phyloP scores from a whole-genome alignment of 805 yeast genomes.

The Cyberlindnera meyerae region DNA sequence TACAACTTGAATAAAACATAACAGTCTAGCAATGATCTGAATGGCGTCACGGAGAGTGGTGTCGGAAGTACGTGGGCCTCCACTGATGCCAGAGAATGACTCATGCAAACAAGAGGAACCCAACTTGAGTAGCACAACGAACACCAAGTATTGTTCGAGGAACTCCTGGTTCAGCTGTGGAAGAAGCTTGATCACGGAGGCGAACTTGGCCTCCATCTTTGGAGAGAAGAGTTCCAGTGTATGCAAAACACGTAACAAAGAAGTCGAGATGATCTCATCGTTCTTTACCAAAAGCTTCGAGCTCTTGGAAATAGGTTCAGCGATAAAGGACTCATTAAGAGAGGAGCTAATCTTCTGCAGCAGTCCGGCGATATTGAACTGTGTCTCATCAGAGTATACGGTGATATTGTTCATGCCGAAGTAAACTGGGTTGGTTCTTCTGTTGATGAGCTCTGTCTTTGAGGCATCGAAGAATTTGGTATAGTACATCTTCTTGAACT shows the following conservation, averaged over 20 bases:
- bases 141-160: slow-evolving; percentile 39
- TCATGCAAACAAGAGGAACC: slow-evolving; percentile 35
- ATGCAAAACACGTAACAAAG: slow-evolving; percentile 47
- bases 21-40: slow-evolving; percentile 43
- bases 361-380: slow-evolving; percentile 28
- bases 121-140: slow-evolving; percentile 43
- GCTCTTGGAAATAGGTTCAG: slow-evolving; percentile 13
- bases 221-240: slow-evolving; percentile 42
- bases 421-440: slow-evolving; percentile 50
- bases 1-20: slow-evolving; percentile 40
- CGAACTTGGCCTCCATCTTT: slow-evolving; percentile 39
- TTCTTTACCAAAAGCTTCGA: slow-evolving; percentile 34
- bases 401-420: slow-evolving; percentile 33
- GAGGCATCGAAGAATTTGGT: slow-evolving; percentile 49
- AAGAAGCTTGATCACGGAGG: slow-evolving; percentile 38
- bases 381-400: slow-evolving; percentile 25
- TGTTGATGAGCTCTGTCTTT: slow-evolving; percentile 42
- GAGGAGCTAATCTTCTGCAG: slow-evolving; percentile 15
- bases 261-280: slow-evolving; percentile 54
- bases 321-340: slow-evolving; percentile 21
- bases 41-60: slow-evolving; percentile 30
- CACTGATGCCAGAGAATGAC: slow-evolving; percentile 33
- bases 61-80: slow-evolving; percentile 32
- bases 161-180: slow-evolving; percentile 28
- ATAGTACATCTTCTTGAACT: slow-evolving; percentile 58